Evolutionary conservation across 2,329 filamentous ascomycete genomes (phyloP).

Genomic region (Fusarium cicatricum): DNA sequence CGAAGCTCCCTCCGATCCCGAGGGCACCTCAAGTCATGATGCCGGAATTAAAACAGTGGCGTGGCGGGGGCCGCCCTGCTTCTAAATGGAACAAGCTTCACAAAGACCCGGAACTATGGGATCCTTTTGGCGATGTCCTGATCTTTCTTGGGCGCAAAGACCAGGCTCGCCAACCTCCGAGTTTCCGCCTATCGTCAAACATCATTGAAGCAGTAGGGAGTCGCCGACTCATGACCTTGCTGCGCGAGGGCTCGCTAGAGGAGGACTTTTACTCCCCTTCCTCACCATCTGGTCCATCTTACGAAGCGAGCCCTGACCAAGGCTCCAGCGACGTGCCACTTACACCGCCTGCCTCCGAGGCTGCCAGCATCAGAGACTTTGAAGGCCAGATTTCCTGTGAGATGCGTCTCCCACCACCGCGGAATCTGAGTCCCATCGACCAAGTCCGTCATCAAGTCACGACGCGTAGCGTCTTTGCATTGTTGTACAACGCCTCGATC

Average conservation of each 20-base stretch:
- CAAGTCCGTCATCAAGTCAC: constrained; percentile 68
- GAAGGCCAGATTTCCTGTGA: constrained; percentile 68
- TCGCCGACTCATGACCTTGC: constrained; percentile 59
- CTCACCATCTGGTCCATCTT: constrained; percentile 52
- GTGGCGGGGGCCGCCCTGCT: constrained; percentile 57
- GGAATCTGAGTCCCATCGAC: constrained; percentile 56
- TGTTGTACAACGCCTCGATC: constrained; percentile 69
- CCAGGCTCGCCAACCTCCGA: constrained; percentile 52
- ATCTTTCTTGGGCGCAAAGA: constrained; percentile 61
- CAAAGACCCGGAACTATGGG: constrained; percentile 69
- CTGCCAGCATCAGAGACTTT: constrained; percentile 44
- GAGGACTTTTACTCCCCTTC: constrained; percentile 50
- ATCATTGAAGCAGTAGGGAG: constrained; percentile 67
- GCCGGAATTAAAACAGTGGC: constrained; percentile 61
- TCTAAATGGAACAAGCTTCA: constrained; percentile 65
- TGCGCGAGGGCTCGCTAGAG: constrained; percentile 62
- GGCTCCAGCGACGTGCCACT: constrained; percentile 24
- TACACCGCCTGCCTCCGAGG: constrained; percentile 54
- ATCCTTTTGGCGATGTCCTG: constrained; percentile 67
- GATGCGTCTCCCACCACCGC: constrained; percentile 68
- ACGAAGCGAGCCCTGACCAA: constrained; percentile 45
- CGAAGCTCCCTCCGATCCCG: constrained; percentile 55
- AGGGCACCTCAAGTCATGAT: constrained; percentile 11
- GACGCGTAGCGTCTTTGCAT: constrained; percentile 73
- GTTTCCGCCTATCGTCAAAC: constrained; percentile 66